Evolutionary conservation across 2,329 filamentous ascomycete species (phyloP), one percentile per base, ranked within the genome.

Genomic region (Penicillium freii): DNA sequence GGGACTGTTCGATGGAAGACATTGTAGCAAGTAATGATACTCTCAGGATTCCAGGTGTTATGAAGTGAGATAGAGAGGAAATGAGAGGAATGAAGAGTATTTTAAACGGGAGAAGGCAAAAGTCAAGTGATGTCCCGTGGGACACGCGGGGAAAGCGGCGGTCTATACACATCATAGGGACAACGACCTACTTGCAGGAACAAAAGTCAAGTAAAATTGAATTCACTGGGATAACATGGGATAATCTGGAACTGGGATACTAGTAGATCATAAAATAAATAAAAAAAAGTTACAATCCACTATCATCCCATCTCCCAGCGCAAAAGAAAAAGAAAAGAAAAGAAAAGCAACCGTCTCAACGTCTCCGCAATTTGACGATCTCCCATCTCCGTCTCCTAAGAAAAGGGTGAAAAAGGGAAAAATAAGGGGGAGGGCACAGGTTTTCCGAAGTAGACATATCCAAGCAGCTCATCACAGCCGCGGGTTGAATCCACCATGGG

Each of bases 1-100:
- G 79, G 15, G 81, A 81, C 63, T 85, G 77, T 70, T 88, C 85
- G 63, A 87, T 72, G 51, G 57, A 56, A 42, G 65, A 45, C 59
- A 60, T 59, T 48, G 40, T 45, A 55, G 61, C 60, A 33, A 45
- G 61, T 61, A 55, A 56, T 57, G 40, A 39, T 54, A 46, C 10
- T 52, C 34, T 40, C 38, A 11, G 36, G 21, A 51, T 38, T 38
- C 34, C 34, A n/a, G n/a, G 33, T 5, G 33, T 34, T 21, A 25
- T 21, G 25, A 38, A 34, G 43, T 21, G 21, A 27, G 19, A 36
- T 31, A 11, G 29, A 31, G 10, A n/a, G 44, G 6, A 1, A 34
- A 34, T 17, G 13, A 17, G 44, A 17, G n/a, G 25, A 43, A 19
- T 27, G 21, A 43, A 38, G 2, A 27, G 31, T 33, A 19, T 27